A percentile compares a stretch with the other conserved stretches of the same genome.
Conservation (phyloP, 2,329 filamentous ascomycete species). For the Aspergillus chevalieri region DNA sequence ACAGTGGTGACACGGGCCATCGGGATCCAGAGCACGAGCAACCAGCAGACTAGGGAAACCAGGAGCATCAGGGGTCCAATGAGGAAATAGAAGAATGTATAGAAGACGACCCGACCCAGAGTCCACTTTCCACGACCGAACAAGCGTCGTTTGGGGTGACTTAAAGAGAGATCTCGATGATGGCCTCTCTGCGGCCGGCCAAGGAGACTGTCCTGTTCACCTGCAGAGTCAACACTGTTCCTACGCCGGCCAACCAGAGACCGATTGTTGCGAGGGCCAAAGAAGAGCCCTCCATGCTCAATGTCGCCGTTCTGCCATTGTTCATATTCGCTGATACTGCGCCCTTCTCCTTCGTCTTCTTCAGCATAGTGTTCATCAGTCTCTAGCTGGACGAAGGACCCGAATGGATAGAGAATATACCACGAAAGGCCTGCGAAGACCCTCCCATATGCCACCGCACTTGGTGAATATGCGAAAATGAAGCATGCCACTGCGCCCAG, state of each 20-base stretch:
- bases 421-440: slow-evolving; percentile 76
- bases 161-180: slow-evolving; percentile 35
- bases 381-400: slow-evolving; percentile 87
- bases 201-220: slow-evolving; percentile 85
- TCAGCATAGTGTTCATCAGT: slow-evolving; percentile 91
- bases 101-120: slow-evolving; percentile 88
- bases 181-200: slow-evolving; percentile 57
- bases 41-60: slow-evolving; percentile 86
- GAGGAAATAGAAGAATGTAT: slow-evolving; percentile 89
- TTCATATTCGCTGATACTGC: slow-evolving; percentile 97
- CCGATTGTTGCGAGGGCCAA: slow-evolving; percentile 69
- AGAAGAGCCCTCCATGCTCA: slow-evolving; percentile 92
- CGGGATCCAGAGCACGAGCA: slow-evolving; percentile 94
- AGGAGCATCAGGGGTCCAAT: slow-evolving; percentile 80
- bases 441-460: slow-evolving; percentile 76
- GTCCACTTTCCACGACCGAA: slow-evolving; percentile 97
- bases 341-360: slow-evolving; percentile 90
- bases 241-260: slow-evolving; percentile 82
- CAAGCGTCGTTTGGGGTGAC: slow-evolving; percentile 67
- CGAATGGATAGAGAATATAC: slow-evolving; percentile 94
- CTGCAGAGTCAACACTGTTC: slow-evolving; percentile 79
- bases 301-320: slow-evolving; percentile 98
- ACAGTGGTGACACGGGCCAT: slow-evolving; percentile 95
- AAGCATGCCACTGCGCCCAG: slow-evolving; percentile 72
- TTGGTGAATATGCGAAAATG: slow-evolving; percentile 69